Conservation (phyloP, 2,329 filamentous ascomycete species). For the Ophiosphaerella herpotricha region DNA sequence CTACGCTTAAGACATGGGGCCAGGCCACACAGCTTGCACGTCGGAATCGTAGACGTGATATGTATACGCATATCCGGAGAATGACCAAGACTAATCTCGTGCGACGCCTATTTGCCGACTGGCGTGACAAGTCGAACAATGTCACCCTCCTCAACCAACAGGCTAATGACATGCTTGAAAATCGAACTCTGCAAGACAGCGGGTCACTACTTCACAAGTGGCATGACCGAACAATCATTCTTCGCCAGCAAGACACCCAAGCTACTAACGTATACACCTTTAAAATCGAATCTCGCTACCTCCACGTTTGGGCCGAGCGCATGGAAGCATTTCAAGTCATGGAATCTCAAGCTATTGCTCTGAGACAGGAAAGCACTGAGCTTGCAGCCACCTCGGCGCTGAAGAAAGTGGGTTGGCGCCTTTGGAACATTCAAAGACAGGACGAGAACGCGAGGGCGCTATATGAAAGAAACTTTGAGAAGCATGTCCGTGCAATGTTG, state of each 20-base stretch:
- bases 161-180: conserved; percentile 35
- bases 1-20: conserved; percentile 57
- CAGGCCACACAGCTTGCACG: conserved; percentile 55
- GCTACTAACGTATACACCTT: conserved; percentile 27
- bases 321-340: conserved; percentile 31
- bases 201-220: conserved; percentile 49
- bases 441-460: conserved; percentile 59
- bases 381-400: conserved; percentile 54
- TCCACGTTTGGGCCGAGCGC: conserved; percentile 34
- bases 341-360: conserved; percentile 50
- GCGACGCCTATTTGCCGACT: conserved; percentile 43
- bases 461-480: conserved; percentile 57
- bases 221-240: conserved; percentile 45
- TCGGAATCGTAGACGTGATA: conserved; percentile 58
- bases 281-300: conserved; percentile 37
- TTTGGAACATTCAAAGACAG: conserved; percentile 59
- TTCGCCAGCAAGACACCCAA: conserved; percentile 24
- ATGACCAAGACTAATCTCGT: conserved; percentile 60
- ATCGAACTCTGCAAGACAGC: conserved; percentile 24
- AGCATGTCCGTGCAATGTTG: conserved; percentile 61
- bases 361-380: conserved; percentile 54
- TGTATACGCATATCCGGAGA: conserved; percentile 60
- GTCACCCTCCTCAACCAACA: conserved; percentile 30
- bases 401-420: conserved; percentile 61
- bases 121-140: conserved; percentile 37